A percentile compares a stretch with the other conserved stretches of the same genome.
Evolutionary conservation across 2,329 filamentous ascomycete species (phyloP).

Genomic region (Nemania abortiva): DNA sequence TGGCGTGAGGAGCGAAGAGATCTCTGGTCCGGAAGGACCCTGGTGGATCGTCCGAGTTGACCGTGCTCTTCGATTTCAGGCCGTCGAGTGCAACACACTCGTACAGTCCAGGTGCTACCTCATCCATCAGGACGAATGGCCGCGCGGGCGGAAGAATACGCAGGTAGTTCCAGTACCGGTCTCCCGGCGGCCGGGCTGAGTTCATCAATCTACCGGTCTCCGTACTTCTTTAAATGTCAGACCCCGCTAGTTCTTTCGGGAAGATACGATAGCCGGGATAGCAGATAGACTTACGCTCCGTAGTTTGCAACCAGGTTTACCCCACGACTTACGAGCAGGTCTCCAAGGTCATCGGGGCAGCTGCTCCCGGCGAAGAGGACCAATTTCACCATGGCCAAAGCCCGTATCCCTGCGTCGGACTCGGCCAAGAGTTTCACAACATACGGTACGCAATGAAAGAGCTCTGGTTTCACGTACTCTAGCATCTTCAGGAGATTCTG

Average conservation of each 20-base stretch:
- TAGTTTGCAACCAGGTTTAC: constrained; percentile 65
- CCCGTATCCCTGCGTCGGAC: constrained; percentile 61
- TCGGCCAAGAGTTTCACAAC: constrained; percentile 68
- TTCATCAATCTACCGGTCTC: constrained; percentile 70
- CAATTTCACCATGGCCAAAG: constrained; percentile 57
- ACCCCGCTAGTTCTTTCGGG: not conserved
- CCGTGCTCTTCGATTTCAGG: constrained; percentile 49
- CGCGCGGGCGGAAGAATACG: constrained; percentile 56
- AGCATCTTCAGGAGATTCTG: constrained; percentile 57
- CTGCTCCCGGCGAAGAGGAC: constrained; percentile 65
- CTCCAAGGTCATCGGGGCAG: constrained; percentile 65
- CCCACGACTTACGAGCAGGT: constrained; percentile 60
- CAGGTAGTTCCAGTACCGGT: constrained; percentile 69
- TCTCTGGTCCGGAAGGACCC: constrained; percentile 60
- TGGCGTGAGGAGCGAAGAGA: constrained; percentile 58
- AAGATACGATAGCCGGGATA: not conserved
- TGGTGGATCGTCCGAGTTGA: constrained; percentile 58
- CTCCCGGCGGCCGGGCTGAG: constrained; percentile 61
- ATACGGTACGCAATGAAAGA: constrained; percentile 69
- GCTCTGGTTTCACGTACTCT: constrained; percentile 57
- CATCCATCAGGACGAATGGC: constrained; percentile 56
- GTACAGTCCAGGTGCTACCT: constrained; percentile 52
- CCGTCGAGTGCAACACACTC: constrained; percentile 50
- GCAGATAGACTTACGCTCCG: constrained; percentile 56
- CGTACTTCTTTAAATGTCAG: constrained; percentile 54